phyloP scores from a whole-genome alignment of 306 rosid species.

The Vigna nakashimae region DNA sequence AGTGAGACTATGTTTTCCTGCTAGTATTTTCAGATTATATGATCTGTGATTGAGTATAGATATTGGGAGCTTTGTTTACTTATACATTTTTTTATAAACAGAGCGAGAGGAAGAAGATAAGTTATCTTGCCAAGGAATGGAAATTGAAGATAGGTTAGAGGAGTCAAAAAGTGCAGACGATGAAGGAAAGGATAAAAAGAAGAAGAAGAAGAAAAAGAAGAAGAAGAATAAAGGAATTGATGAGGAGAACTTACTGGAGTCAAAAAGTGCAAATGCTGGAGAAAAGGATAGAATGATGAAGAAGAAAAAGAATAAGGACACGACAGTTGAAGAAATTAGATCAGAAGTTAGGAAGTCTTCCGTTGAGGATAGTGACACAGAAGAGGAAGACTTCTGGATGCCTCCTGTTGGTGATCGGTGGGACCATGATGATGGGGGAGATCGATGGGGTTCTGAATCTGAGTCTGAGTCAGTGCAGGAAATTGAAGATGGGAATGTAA shows the following conservation, averaged over 20 bases:
- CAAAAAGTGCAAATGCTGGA: constrained; percentile 45
- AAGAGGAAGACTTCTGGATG: constrained; percentile 82
- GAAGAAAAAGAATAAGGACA: constrained; percentile 44
- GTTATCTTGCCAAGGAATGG: constrained; percentile 48
- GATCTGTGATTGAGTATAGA: background rate
- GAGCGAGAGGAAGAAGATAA: constrained; percentile 74
- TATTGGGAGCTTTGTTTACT: constrained; percentile 19
- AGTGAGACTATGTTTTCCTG: constrained; percentile 1
- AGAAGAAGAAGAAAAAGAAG: constrained; percentile 39
- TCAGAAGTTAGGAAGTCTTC: constrained; percentile 57
- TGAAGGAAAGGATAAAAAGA: constrained; percentile 44
- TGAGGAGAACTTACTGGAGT: constrained; percentile 51
- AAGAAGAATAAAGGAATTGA: constrained; percentile 52
- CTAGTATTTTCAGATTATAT: background rate
- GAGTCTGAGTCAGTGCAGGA: constrained; percentile 54
- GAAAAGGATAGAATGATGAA: constrained; percentile 42
- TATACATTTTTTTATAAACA: constrained; percentile 46
- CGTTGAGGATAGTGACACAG: constrained; percentile 56
- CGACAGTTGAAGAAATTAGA: constrained; percentile 55
- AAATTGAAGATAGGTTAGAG: constrained; percentile 51
- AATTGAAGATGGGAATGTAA: constrained; percentile 55
- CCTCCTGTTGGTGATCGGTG: constrained; percentile 90
- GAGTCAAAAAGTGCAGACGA: constrained; percentile 46
- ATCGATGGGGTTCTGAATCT: constrained; percentile 70
- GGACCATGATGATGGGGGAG: constrained; percentile 85